Evolutionary conservation across 2,329 filamentous ascomycete species (phyloP).

Genomic region (Fusarium musae): DNA sequence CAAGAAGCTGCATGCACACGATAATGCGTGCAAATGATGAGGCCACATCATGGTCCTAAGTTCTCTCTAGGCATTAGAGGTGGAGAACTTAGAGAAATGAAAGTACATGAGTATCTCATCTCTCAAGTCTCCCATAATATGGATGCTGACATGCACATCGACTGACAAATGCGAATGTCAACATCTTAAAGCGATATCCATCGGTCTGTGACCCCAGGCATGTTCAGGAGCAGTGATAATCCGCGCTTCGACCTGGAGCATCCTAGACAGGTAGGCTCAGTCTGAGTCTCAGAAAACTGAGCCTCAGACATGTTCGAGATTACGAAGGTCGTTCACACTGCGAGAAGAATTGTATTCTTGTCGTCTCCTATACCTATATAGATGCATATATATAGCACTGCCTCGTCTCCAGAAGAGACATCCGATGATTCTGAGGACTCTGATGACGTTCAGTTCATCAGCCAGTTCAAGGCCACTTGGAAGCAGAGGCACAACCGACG

Average conservation of each 20-base stretch:
- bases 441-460: background rate
- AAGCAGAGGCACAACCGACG: background rate
- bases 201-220: background rate
- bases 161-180: background rate
- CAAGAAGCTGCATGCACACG: background rate
- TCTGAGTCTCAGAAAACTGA: background rate
- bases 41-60: constrained; percentile 17
- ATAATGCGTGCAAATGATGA: background rate
- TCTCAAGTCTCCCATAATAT: background rate
- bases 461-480: background rate
- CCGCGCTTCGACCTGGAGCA: background rate
- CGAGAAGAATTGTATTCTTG: background rate
- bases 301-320: background rate
- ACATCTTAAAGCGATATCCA: background rate
- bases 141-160: background rate
- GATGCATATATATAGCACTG: background rate
- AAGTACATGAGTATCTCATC: background rate
- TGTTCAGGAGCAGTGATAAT: background rate
- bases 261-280: background rate
- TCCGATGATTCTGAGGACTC: background rate
- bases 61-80: background rate
- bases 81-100: background rate
- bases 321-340: background rate
- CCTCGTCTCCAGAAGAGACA: background rate
- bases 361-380: background rate